phyloP scores from a whole-genome alignment of 1,139 yeast genomes.

The Magnusiomyces magnusii region DNA sequence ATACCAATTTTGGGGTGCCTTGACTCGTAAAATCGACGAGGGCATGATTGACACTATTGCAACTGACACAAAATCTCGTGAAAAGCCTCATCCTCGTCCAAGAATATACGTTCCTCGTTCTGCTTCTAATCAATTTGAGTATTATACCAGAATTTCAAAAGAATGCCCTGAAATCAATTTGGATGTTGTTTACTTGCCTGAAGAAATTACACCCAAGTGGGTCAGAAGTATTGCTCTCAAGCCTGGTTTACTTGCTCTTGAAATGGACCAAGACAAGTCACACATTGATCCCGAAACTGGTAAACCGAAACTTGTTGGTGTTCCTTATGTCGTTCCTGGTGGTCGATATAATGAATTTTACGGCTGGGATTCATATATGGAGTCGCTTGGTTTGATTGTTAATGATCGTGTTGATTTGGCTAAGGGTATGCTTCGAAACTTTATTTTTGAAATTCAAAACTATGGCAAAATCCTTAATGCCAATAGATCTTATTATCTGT shows the following conservation, averaged over 20 bases:
- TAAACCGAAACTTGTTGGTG: constrained; percentile 44
- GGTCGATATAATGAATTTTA: constrained; percentile 94
- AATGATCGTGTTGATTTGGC: constrained; percentile 65
- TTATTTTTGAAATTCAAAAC: constrained; percentile 79
- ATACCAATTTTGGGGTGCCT: constrained; percentile 71
- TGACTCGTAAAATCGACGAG: constrained; percentile 66
- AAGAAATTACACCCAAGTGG: constrained; percentile 54
- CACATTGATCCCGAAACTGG: constrained; percentile 41
- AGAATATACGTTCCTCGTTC: constrained; percentile 71
- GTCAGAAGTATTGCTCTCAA: constrained; percentile 68
- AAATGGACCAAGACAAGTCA: constrained; percentile 40
- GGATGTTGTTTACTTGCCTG: constrained; percentile 65
- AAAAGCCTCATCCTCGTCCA: constrained; percentile 50
- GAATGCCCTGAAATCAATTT: constrained; percentile 51
- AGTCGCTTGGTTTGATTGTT: constrained; percentile 69
- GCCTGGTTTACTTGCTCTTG: constrained; percentile 85
- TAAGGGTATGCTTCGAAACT: constrained; percentile 87
- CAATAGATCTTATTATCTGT: constrained; percentile 82
- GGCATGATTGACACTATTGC: constrained; percentile 63
- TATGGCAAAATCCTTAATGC: constrained; percentile 95
- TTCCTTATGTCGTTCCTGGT: constrained; percentile 94
- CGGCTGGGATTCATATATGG: constrained; percentile 98
- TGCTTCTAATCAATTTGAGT: constrained; percentile 66
- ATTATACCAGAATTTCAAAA: constrained; percentile 49
- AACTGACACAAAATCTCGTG: constrained; percentile 61